phyloP scores from a whole-genome alignment of 352 stramenopile species.

The Lagenidium sp. region DNA sequence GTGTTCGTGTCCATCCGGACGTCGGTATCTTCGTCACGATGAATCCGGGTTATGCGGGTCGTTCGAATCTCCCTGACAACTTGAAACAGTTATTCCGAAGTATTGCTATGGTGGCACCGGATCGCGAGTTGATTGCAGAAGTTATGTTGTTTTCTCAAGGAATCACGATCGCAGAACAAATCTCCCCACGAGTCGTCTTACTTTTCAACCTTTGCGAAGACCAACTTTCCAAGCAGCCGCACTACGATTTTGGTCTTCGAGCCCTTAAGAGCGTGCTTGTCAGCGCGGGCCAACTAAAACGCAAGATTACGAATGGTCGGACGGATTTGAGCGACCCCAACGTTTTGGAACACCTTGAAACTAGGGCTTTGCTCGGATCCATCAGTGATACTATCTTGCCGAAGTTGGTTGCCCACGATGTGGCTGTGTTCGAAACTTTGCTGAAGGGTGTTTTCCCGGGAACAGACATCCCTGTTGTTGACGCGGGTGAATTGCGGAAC shows the following conservation, averaged over 20 bases:
- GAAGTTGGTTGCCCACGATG: conserved; percentile 98
- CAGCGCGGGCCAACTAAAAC: conserved; percentile 97
- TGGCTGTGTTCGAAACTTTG: conserved; percentile 95
- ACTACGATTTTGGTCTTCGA: conserved; percentile 99
- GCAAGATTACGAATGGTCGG: conserved; percentile 74
- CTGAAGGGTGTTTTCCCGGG: conserved; percentile 97
- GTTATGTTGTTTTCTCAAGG: conserved; percentile 99
- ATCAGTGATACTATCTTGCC: conserved; percentile 99
- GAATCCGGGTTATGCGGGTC: conserved; percentile 99
- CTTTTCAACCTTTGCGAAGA: conserved; percentile 98
- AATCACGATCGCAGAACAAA: conserved; percentile 96
- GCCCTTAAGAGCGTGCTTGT: conserved; percentile 99
- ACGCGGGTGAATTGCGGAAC: conserved; percentile 83
- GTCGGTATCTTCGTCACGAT: conserved; percentile 99
- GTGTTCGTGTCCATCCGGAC: conserved; percentile 93
- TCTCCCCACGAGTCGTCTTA: conserved; percentile 96
- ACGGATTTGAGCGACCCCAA: conserved; percentile 15
- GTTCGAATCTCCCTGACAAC: conserved; percentile 96
- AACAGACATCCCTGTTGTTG: conserved; percentile 65
- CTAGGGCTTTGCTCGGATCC: conserved; percentile 93
- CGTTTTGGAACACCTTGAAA: conserved; percentile 82
- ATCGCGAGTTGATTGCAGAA: conserved; percentile 98
- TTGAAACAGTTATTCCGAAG: conserved; percentile 99
- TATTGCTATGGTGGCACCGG: conserved; percentile 99
- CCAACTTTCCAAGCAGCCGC: conserved; percentile 97